Conservation (phyloP, 2,329 filamentous ascomycete genomes). For the Cercospora brassicicola region DNA sequence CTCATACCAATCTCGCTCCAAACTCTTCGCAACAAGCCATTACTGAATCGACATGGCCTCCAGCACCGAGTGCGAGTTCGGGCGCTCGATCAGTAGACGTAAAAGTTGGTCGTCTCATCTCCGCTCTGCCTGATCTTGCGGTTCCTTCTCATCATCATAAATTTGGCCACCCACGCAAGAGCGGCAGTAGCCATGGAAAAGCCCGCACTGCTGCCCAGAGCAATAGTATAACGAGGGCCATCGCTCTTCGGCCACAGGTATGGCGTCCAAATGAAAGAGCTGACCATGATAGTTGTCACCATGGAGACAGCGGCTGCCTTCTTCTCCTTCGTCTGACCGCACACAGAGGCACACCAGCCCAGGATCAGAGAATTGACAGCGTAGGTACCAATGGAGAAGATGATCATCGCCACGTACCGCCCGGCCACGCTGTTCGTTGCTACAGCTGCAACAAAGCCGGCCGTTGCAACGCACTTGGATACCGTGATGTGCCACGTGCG, state of each 20-base stretch:
- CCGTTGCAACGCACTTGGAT: conserved; percentile 9
- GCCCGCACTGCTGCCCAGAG: conserved; percentile 3
- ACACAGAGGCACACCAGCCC: not conserved
- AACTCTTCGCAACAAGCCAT: not conserved
- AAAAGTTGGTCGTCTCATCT: not conserved
- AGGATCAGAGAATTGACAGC: not conserved
- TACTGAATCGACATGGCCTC: not conserved
- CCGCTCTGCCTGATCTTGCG: not conserved
- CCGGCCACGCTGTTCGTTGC: conserved; percentile 1
- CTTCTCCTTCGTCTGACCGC: conserved; percentile 1
- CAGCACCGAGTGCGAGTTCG: not conserved
- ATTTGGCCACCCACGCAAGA: not conserved
- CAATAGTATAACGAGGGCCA: not conserved
- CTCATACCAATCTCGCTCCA: not conserved
- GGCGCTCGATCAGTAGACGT: not conserved
- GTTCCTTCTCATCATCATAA: conserved; percentile 6
- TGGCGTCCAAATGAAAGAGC: conserved; percentile 4
- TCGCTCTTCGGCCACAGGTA: conserved; percentile 8
- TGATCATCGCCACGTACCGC: not conserved
- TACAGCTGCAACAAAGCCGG: not conserved
- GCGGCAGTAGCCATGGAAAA: conserved; percentile 7
- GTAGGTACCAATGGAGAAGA: conserved; percentile 6
- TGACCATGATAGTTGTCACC: not conserved
- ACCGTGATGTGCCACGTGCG: conserved; percentile 14
- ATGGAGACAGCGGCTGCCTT: conserved; percentile 1